Evolutionary conservation across 2,329 filamentous ascomycete species (phyloP), one percentile per base, ranked within the genome.

Genomic region (Rhexocercosporidium sp.): DNA sequence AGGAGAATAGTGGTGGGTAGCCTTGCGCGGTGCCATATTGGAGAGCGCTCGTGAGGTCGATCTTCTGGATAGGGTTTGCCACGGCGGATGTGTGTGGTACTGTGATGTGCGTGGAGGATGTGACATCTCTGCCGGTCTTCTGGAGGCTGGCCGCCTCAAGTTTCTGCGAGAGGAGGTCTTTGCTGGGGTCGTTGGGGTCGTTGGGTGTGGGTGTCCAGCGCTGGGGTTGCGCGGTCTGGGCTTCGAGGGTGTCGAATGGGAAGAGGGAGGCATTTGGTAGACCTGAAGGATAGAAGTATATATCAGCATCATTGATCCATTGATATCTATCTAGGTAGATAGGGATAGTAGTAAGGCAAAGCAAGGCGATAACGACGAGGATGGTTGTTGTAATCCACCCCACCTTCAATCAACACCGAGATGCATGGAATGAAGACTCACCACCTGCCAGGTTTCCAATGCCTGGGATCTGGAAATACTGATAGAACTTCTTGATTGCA

Each of bases 161-260:
- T 57, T 77, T 74, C 20, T 77, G 75, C 18, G 79, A 72, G 1
- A 83, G 64, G 1, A 83, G 64, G 51, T 70, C 63, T 57, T 71
- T 66, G 62, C 54, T 66, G 82, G 81, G 71, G 31, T 69, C 72
- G 25, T 76, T 77, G 11, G 88, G 87, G 56, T 84, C 81, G 77
- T 91, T 92, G 44, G 88, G 86, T 12, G 90, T 89, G 0, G 91
- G 91, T 39, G 86, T 84, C 84, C 92, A 96, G 78, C 94, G 87
- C 70, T 91, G 83, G 8, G 93, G 90, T 69, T 87, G 86, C 37
- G 93, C 92, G 69, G 91, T 88, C 71, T 91, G 89, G 47, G 94
- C 92, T 79, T 97, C 93, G 70, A 97, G 88, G 0, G 93, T 96
- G 75, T 97, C 94, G 79, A 92, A 97, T 9, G 94, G 94, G 76